Percentiles rank a stretch among this genome's conserved stretches.
These are phyloP conservation scores for Plasmodium gonderi DNA, from an alignment of 169 alveolate species.

Conservation along the genomic window DNA sequence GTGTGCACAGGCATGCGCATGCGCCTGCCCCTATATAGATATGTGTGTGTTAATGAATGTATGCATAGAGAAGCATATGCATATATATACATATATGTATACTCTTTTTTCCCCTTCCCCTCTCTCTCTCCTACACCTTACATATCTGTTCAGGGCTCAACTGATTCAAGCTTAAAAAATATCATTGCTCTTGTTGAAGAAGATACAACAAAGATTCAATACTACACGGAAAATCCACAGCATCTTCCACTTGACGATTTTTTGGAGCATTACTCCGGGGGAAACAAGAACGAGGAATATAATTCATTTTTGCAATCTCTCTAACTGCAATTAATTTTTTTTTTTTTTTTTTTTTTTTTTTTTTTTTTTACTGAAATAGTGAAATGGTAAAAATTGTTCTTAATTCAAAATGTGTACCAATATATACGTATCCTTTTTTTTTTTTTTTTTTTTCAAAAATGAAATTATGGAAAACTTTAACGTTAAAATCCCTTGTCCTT, in stretches of 20 bases:
- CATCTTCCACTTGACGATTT: constrained; percentile 47
- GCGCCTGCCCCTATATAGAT: not conserved
- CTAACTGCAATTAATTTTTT: too few relatives aligned
- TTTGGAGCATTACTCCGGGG: constrained; percentile 25
- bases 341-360: too few relatives aligned
- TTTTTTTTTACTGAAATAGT: too few relatives aligned
- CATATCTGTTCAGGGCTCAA: constrained; percentile 74
- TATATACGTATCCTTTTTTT: not conserved
- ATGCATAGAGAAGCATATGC: too few relatives aligned
- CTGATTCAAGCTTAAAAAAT: constrained; percentile 52
- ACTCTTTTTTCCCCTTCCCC: not conserved
- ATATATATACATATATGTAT: not conserved
- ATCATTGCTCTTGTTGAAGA: constrained; percentile 54
- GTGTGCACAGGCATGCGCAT: not conserved
- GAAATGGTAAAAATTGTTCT: not conserved
- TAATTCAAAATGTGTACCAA: not conserved
- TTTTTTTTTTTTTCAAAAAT: not conserved
- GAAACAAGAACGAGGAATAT: constrained; percentile 7
- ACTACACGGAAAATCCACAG: constrained; percentile 64
- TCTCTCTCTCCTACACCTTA: not conserved
- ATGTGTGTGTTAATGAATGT: too few relatives aligned
- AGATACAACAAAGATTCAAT: constrained; percentile 34
- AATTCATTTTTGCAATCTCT: constrained; percentile 33
- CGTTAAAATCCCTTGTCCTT: not conserved
- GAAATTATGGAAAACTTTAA: not conserved